Conservation (phyloP, 2,329 filamentous ascomycete species). For the Lizonia empirigonia region DNA sequence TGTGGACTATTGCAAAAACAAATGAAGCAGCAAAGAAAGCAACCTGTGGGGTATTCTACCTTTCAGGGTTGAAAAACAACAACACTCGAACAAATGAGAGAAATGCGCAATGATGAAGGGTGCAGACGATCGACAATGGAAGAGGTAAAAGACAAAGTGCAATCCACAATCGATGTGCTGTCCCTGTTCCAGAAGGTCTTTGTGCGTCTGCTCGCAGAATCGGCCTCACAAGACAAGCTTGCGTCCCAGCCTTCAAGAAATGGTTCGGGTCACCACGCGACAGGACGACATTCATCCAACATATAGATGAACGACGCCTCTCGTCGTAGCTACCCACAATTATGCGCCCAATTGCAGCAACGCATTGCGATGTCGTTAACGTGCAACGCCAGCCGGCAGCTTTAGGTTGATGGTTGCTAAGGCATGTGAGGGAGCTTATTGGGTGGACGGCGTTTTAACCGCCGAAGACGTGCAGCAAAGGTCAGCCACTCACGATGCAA, state of each 20-base stretch:
- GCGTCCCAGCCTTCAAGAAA: constrained; percentile 27
- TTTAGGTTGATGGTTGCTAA: constrained; percentile 11
- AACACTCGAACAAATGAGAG: constrained; percentile 17
- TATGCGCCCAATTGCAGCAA: constrained; percentile 27
- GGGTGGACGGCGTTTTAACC: constrained; percentile 27
- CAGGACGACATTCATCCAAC: constrained; percentile 26
- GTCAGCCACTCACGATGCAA: constrained; percentile 35
- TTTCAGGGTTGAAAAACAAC: background rate
- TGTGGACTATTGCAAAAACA: constrained; percentile 9
- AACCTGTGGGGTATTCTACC: background rate
- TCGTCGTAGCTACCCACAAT: constrained; percentile 9
- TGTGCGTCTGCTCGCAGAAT: constrained; percentile 8
- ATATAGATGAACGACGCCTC: constrained; percentile 28
- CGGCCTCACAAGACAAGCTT: constrained; percentile 1
- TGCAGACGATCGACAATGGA: constrained; percentile 7
- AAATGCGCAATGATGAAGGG: constrained; percentile 10
- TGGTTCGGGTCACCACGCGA: constrained; percentile 26
- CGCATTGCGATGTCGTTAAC: constrained; percentile 26
- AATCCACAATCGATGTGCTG: constrained; percentile 16
- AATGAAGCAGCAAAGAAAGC: constrained; percentile 7
- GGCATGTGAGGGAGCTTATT: constrained; percentile 17
- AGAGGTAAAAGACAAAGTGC: constrained; percentile 1
- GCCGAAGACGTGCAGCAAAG: constrained; percentile 30
- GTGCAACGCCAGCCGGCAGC: constrained; percentile 24
- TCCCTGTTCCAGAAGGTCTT: constrained; percentile 14